Conservation (phyloP, 2,329 filamentous ascomycete genomes). For the Phyllosticta citrichinensis region DNA sequence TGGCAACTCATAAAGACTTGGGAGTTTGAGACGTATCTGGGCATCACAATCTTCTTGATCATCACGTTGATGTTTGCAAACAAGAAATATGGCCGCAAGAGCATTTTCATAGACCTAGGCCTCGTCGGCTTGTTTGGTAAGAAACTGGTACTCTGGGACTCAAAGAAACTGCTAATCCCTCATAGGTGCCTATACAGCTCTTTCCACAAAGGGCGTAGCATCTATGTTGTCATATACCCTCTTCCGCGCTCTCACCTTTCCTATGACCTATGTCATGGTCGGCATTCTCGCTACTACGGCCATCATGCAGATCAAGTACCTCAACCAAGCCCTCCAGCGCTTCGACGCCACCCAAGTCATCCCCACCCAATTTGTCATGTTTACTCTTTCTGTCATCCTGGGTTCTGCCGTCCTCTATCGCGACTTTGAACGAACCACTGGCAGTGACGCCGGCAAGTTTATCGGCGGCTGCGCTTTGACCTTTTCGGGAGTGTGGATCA, state of each 20-base stretch:
- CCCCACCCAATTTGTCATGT: constrained; percentile 92
- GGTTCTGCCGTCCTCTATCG: constrained; percentile 89
- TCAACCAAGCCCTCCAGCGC: constrained; percentile 80
- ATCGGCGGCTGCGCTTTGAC: constrained; percentile 83
- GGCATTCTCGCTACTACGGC: constrained; percentile 73
- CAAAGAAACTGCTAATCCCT: constrained; percentile 14
- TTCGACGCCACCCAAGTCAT: constrained; percentile 98
- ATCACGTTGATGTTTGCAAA: constrained; percentile 70
- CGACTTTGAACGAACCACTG: constrained; percentile 78
- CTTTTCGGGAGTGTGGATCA: constrained; percentile 94
- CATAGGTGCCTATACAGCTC: constrained; percentile 82
- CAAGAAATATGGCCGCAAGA: constrained; percentile 70
- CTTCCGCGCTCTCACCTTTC: constrained; percentile 80
- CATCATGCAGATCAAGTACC: constrained; percentile 92
- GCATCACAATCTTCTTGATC: constrained; percentile 65
- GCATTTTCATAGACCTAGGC: constrained; percentile 84
- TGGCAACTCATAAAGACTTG: constrained; percentile 79
- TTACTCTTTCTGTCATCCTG: constrained; percentile 89
- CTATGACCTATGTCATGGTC: constrained; percentile 80
- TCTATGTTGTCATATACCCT: constrained; percentile 89
- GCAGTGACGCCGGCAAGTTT: constrained; percentile 70
- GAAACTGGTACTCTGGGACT: neutral
- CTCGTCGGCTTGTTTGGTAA: constrained; percentile 87
- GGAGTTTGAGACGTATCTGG: constrained; percentile 87
- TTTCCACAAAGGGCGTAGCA: constrained; percentile 92